phyloP scores from a whole-genome alignment of 148 eudicot species.

The Fagopyrum tataricum region DNA sequence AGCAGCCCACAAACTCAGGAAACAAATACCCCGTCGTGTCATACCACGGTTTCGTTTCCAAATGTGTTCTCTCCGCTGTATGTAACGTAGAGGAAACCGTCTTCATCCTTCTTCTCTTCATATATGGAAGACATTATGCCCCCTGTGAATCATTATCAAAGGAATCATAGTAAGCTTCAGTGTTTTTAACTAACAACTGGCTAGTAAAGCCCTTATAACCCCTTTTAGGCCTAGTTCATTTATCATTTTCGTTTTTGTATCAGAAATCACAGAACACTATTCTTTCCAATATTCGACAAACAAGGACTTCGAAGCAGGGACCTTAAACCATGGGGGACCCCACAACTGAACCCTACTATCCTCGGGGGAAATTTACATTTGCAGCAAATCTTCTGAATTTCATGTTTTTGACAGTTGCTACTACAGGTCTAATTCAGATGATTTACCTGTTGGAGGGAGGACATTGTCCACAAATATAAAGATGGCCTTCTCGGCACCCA shows the following conservation, averaged over 20 bases:
- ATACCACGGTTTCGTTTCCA: slow-evolving; percentile 14
- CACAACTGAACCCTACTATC: too few relatives aligned
- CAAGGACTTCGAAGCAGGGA: too few relatives aligned
- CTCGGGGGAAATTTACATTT: too few relatives aligned
- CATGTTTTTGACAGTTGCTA: neutral
- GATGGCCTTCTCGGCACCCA: slow-evolving; percentile 38
- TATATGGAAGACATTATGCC: slow-evolving; percentile 33
- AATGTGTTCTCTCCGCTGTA: slow-evolving; percentile 44
- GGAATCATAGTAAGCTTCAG: neutral
- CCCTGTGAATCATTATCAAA: slow-evolving; percentile 17
- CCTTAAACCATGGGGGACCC: too few relatives aligned
- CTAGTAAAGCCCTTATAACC: too few relatives aligned
- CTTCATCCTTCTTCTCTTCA: slow-evolving; percentile 36
- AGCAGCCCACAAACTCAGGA: slow-evolving; percentile 2
- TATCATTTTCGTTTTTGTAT: neutral
- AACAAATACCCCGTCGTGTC: neutral
- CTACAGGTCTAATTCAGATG: neutral
- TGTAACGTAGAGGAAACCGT: slow-evolving; percentile 35
- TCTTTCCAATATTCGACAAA: too few relatives aligned
- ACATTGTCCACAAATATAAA: slow-evolving; percentile 40
- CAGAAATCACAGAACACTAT: too few relatives aligned
- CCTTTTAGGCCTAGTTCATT: neutral
- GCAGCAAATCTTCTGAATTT: neutral
- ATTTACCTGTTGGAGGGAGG: slow-evolving; percentile 36
- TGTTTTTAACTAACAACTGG: neutral